A percentile compares a stretch with the other conserved stretches of the same genome.
phyloP scores from a whole-genome alignment of 176 grass and related monocot genomes.

The Triticum turgidum region DNA sequence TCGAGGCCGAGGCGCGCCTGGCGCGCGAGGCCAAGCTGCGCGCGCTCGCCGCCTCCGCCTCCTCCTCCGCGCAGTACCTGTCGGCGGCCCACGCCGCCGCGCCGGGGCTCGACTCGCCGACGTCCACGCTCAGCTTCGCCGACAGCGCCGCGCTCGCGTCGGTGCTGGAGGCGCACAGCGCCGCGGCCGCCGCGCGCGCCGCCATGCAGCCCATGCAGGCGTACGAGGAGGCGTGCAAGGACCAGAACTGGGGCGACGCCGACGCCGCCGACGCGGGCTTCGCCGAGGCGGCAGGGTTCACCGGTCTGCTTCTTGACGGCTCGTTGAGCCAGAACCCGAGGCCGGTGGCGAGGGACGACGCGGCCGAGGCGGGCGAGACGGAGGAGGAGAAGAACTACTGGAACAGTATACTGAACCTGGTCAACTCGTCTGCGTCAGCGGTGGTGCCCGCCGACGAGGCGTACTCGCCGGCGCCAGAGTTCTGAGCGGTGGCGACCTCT shows the following conservation, averaged over 20 bases:
- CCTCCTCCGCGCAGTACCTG: background rate
- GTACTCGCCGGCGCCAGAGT: slow-evolving; percentile 40
- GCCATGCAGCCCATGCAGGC: slow-evolving; percentile 59
- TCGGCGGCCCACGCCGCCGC: background rate
- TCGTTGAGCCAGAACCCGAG: slow-evolving; percentile 31
- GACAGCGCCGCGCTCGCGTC: slow-evolving; percentile 50
- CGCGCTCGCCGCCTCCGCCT: slow-evolving; percentile 1
- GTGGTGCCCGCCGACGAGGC: background rate
- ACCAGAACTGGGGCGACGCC: slow-evolving; percentile 21
- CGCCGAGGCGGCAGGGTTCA: slow-evolving; percentile 35
- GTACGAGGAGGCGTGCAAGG: slow-evolving; percentile 49
- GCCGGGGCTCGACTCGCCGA: slow-evolving; percentile 48
- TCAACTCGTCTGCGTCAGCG: slow-evolving; percentile 39
- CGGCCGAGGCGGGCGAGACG: slow-evolving; percentile 7
- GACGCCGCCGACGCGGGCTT: slow-evolving; percentile 22
- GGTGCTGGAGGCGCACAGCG: slow-evolving; percentile 39
- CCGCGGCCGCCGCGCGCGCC: slow-evolving; percentile 12
- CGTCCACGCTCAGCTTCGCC: slow-evolving; percentile 64
- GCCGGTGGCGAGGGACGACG: slow-evolving; percentile 3
- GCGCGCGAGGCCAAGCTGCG: slow-evolving; percentile 70
- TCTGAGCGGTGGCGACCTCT: slow-evolving; percentile 31
- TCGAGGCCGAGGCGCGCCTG: slow-evolving; percentile 82
- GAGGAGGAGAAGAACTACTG: slow-evolving; percentile 65
- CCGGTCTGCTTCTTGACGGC: slow-evolving; percentile 48
- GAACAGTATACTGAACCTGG: slow-evolving; percentile 60